Evolutionary conservation across 2,329 filamentous ascomycete genomes (phyloP).

Genomic region (Alternaria longipes): DNA sequence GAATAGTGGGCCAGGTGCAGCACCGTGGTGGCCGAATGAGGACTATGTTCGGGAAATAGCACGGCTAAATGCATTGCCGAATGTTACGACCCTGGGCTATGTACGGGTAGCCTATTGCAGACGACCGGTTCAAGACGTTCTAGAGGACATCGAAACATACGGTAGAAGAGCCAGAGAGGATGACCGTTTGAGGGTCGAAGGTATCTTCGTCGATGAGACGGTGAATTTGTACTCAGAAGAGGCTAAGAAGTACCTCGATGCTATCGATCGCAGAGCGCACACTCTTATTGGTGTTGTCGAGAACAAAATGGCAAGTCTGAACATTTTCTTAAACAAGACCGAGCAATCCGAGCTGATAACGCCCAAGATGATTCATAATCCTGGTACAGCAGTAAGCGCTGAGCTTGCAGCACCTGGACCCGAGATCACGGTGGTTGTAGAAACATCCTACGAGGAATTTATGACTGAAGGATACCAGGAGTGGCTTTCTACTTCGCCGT

Average conservation of each 20-base stretch:
- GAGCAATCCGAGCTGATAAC: neutral
- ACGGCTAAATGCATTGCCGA: constrained; percentile 53
- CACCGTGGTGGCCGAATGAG: constrained; percentile 55
- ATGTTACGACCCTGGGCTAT: constrained; percentile 61
- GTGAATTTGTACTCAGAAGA: constrained; percentile 42
- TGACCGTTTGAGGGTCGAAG: constrained; percentile 53
- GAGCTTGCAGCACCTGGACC: constrained; percentile 33
- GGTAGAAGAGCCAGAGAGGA: constrained; percentile 51
- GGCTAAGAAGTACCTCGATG: constrained; percentile 31
- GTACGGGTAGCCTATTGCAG: constrained; percentile 61
- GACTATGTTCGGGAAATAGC: constrained; percentile 58
- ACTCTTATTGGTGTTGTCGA: constrained; percentile 11
- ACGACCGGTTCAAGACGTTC: constrained; percentile 27
- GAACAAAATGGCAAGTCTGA: constrained; percentile 20
- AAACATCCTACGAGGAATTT: constrained; percentile 32
- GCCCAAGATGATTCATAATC: constrained; percentile 41
- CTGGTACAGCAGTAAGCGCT: constrained; percentile 36
- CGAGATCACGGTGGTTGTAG: constrained; percentile 40
- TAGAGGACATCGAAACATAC: constrained; percentile 58
- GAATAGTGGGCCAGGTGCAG: constrained; percentile 57
- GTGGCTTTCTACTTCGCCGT: constrained; percentile 38
- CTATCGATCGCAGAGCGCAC: constrained; percentile 27
- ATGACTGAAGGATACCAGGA: constrained; percentile 31
- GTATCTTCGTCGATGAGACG: constrained; percentile 64
- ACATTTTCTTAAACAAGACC: too few relatives aligned